phyloP scores from a whole-genome alignment of 176 grass and related monocot species.

The Eragrostis curvula region DNA sequence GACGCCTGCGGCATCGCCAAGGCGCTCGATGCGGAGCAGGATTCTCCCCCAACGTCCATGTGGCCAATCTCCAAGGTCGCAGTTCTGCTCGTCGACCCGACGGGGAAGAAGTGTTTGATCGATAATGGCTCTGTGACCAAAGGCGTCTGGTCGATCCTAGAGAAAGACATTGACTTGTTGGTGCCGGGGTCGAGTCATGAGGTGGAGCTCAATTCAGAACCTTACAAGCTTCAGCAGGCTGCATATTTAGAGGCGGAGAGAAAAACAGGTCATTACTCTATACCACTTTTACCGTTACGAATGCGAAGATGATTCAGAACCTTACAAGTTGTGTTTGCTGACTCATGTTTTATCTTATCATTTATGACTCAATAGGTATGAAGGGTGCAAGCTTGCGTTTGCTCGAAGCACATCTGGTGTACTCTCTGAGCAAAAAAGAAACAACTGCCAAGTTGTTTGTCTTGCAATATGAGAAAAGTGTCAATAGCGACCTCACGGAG shows the following conservation, averaged over 20 bases:
- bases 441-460: conserved; percentile 59
- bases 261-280: conserved; percentile 57
- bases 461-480: conserved; percentile 40
- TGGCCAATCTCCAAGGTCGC: no score
- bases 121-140: conserved; percentile 43
- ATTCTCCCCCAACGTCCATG: no score
- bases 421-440: conserved; percentile 56
- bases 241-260: conserved; percentile 59
- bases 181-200: no score
- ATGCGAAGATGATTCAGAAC: background rate
- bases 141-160: conserved; percentile 63
- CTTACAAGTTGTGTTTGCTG: conserved; percentile 18
- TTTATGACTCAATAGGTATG: conserved; percentile 40
- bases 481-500: conserved; percentile 32
- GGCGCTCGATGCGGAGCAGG: no score
- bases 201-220: background rate
- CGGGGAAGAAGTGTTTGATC: conserved; percentile 58
- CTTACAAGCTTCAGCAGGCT: conserved; percentile 40
- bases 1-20: no score
- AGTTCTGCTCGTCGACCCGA: conserved; percentile 39
- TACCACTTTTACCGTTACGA: conserved; percentile 18
- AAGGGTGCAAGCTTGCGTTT: conserved; percentile 39
- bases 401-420: conserved; percentile 46
- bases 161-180: conserved; percentile 44
- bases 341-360: background rate